Conservation (phyloP, 208 protist species). For the Naegleria lovaniensis region DNA sequence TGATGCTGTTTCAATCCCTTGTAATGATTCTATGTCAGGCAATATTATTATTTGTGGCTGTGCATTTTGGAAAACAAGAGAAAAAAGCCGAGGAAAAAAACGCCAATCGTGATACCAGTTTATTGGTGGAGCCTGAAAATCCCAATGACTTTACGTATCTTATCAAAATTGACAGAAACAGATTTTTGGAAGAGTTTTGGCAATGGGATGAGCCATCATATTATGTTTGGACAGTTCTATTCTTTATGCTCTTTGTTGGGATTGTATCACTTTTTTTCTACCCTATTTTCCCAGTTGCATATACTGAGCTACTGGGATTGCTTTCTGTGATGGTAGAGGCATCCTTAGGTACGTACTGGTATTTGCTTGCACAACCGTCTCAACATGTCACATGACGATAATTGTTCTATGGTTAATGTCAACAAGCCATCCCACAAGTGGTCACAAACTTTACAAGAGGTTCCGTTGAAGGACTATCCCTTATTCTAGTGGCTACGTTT, state of each 20-base stretch:
- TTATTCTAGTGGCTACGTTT: neutral
- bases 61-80: neutral
- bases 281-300: neutral
- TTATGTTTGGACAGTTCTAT: neutral
- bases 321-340: neutral
- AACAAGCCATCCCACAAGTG: slow-evolving; percentile 13
- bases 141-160: neutral
- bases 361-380: neutral
- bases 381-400: no score
- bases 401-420: no score
- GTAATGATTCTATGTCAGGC: slow-evolving; percentile 23
- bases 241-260: neutral
- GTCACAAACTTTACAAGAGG: slow-evolving; percentile 1
- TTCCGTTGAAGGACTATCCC: neutral
- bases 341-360: neutral
- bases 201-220: neutral
- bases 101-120: neutral
- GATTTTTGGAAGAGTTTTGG: neutral
- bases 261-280: neutral
- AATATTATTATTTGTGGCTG: neutral
- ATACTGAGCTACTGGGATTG: neutral
- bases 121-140: neutral
- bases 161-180: neutral
- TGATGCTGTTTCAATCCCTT: slow-evolving; percentile 16
- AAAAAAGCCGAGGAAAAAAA: neutral